Conservation (phyloP, 1,284 basidiomycete genomes). For the Ceraceosorus guamensis region DNA sequence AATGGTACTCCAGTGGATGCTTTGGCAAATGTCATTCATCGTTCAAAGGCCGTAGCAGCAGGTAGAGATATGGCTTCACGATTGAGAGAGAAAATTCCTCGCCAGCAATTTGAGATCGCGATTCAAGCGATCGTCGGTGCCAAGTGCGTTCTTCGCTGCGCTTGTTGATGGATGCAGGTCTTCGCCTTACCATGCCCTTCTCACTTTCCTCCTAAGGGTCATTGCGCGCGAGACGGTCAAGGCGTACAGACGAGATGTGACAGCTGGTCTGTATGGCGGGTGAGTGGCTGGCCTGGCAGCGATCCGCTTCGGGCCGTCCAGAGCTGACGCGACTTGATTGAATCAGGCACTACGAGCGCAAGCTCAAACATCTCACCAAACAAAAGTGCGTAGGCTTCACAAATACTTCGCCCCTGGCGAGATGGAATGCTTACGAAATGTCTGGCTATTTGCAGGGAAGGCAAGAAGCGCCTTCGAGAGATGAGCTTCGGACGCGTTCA, state of each 20-base stretch:
- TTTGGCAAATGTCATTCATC: slow-evolving; percentile 39
- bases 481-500: slow-evolving; percentile 40
- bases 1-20: slow-evolving; percentile 40
- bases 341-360: slow-evolving; percentile 16
- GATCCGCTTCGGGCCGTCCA: no score
- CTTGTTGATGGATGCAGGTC: no score
- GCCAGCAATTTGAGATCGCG: slow-evolving; percentile 80
- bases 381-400: slow-evolving; percentile 20
- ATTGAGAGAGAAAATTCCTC: slow-evolving; percentile 56
- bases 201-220: slow-evolving; percentile 49
- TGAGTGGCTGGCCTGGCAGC: no score
- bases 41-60: slow-evolving; percentile 29
- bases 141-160: slow-evolving; percentile 49
- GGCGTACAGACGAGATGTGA: slow-evolving; percentile 65
- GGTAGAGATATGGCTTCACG: slow-evolving; percentile 37
- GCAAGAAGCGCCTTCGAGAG: slow-evolving; percentile 41
- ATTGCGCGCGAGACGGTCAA: slow-evolving; percentile 70
- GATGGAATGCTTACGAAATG: not conserved
- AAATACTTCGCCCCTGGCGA: not conserved
- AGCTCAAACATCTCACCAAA: slow-evolving; percentile 40
- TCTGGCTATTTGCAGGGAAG: slow-evolving; percentile 16
- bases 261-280: slow-evolving; percentile 87
- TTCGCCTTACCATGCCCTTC: no score
- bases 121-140: slow-evolving; percentile 61
- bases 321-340: slow-evolving; percentile 6